Percentiles rank a stretch among this genome's conserved stretches.
Conservation (phyloP, 2,329 filamentous ascomycete species). For the Talaromyces sp. region DNA sequence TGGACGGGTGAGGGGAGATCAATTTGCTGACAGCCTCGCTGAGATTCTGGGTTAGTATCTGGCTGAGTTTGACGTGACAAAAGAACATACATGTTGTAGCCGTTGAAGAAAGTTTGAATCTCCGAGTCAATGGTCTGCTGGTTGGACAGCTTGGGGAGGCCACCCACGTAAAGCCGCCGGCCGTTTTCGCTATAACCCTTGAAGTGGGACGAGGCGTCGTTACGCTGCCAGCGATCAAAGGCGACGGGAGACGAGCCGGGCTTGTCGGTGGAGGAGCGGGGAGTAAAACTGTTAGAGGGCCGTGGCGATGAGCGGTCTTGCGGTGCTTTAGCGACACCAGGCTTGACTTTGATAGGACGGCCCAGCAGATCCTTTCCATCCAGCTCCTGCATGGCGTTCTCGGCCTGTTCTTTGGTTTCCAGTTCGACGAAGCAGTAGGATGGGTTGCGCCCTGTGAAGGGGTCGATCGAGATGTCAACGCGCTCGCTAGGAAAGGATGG, state of each 20-base stretch:
- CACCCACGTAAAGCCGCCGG: slow-evolving; percentile 44
- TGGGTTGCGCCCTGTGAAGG: slow-evolving; percentile 63
- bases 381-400: slow-evolving; percentile 53
- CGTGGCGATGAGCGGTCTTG: slow-evolving; percentile 22
- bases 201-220: slow-evolving; percentile 29
- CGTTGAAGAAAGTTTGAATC: slow-evolving; percentile 41
- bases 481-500: slow-evolving; percentile 40
- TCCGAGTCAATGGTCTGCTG: slow-evolving; percentile 38
- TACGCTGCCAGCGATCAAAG: slow-evolving; percentile 41
- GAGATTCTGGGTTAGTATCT: neutral
- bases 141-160: slow-evolving; percentile 40
- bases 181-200: slow-evolving; percentile 32
- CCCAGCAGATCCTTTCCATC: slow-evolving; percentile 52
- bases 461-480: slow-evolving; percentile 65
- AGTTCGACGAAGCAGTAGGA: slow-evolving; percentile 74
- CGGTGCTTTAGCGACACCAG: slow-evolving; percentile 53
- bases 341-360: slow-evolving; percentile 59
- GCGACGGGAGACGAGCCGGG: slow-evolving; percentile 15
- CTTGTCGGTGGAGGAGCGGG: slow-evolving; percentile 9
- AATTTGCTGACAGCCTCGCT: slow-evolving; percentile 46
- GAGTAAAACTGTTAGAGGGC: slow-evolving; percentile 17
- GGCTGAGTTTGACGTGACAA: neutral
- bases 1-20: slow-evolving; percentile 57
- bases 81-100: slow-evolving; percentile 35
- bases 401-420: slow-evolving; percentile 51